phyloP scores from a whole-genome alignment of 306 rosid genomes.

The Delonix regia region DNA sequence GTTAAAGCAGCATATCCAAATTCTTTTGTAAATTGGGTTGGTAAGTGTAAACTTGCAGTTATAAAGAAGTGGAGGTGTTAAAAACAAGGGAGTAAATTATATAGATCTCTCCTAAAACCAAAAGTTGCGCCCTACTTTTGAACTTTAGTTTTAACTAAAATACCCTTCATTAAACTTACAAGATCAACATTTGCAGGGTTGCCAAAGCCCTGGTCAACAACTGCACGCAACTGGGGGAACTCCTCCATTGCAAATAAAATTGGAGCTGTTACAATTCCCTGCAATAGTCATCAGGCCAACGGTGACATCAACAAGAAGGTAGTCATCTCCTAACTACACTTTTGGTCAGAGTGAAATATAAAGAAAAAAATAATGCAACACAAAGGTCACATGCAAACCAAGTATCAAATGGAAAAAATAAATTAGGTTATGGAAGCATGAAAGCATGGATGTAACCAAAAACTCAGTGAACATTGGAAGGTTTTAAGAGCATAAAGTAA shows the following conservation, averaged over 20 bases:
- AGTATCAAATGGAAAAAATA: not conserved
- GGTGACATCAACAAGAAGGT: not conserved
- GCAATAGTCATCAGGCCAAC: constrained; percentile 36
- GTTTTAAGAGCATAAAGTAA: too few relatives aligned
- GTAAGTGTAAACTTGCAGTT: not conserved
- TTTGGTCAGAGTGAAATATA: not conserved
- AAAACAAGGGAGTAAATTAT: too few relatives aligned
- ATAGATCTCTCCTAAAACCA: too few relatives aligned
- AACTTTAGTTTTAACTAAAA: too few relatives aligned
- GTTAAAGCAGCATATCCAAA: not conserved
- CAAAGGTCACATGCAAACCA: not conserved
- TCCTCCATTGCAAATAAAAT: constrained; percentile 95
- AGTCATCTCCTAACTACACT: not conserved
- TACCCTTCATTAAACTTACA: constrained; percentile 63
- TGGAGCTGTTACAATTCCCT: constrained; percentile 97
- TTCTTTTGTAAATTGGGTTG: not conserved
- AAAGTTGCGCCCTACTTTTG: too few relatives aligned
- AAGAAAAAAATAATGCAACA: not conserved
- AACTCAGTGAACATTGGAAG: not conserved
- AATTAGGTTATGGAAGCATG: not conserved
- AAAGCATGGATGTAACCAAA: not conserved
- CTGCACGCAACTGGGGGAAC: constrained; percentile 76
- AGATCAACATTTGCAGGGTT: constrained; percentile 69
- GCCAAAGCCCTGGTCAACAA: constrained; percentile 77
- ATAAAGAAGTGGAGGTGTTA: not conserved